phyloP scores from a whole-genome alignment of 352 stramenopile genomes.

The Phytophthora syringae region DNA sequence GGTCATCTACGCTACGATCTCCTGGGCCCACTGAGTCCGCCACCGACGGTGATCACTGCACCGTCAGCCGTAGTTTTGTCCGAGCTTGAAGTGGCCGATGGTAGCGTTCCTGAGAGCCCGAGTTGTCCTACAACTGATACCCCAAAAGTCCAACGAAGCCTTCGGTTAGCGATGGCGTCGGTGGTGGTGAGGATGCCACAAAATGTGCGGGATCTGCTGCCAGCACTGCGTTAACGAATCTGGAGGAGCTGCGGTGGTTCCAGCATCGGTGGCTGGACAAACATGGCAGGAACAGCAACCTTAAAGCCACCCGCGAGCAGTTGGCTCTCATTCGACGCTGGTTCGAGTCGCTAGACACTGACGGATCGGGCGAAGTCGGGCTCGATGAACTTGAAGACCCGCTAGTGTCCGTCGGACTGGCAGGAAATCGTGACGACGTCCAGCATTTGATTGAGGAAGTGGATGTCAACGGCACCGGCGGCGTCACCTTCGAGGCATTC shows the following conservation, averaged over 20 bases:
- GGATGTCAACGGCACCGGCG: slow-evolving; percentile 63
- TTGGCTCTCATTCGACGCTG: slow-evolving; percentile 75
- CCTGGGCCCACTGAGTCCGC: slow-evolving; percentile 9
- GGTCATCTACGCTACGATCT: slow-evolving; percentile 41
- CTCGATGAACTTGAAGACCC: slow-evolving; percentile 87
- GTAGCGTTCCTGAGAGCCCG: background rate
- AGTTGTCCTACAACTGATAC: background rate
- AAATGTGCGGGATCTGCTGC: background rate
- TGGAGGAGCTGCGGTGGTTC: slow-evolving; percentile 77
- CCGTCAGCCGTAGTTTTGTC: background rate
- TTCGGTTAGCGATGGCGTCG: background rate
- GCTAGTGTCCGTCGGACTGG: slow-evolving; percentile 88
- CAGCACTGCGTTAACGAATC: slow-evolving; percentile 38
- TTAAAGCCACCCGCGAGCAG: slow-evolving; percentile 76
- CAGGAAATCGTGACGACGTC: slow-evolving; percentile 75
- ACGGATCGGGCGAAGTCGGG: slow-evolving; percentile 81
- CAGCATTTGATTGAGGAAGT: slow-evolving; percentile 76
- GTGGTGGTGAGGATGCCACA: background rate
- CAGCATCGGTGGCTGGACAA: slow-evolving; percentile 81
- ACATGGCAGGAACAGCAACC: slow-evolving; percentile 70
- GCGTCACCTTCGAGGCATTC: slow-evolving; percentile 82
- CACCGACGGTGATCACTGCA: background rate
- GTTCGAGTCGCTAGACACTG: slow-evolving; percentile 90
- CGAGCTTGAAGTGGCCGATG: background rate
- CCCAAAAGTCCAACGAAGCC: slow-evolving; percentile 1